A percentile compares a stretch with the other conserved stretches of the same genome.
phyloP scores from a whole-genome alignment of 2,329 filamentous ascomycete genomes.

The Zasmidium citrigriseum region DNA sequence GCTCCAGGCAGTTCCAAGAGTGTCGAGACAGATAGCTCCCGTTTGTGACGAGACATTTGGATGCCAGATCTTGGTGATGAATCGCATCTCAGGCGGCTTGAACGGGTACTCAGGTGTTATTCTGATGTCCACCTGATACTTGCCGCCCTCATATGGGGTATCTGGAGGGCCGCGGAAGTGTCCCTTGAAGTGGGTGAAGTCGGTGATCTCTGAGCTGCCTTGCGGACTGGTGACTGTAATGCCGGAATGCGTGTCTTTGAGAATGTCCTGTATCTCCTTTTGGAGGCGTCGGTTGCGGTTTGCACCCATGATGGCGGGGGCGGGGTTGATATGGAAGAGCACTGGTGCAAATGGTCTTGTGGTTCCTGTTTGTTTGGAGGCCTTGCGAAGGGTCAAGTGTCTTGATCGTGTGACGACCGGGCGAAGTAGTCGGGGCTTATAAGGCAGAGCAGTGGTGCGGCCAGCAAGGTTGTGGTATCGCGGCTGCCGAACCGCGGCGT shows the following conservation, averaged over 20 bases:
- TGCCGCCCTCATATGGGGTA: constrained; percentile 88
- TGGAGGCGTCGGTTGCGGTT: constrained; percentile 63
- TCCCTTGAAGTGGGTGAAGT: constrained; percentile 80
- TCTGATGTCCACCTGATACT: constrained; percentile 77
- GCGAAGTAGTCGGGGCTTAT: not conserved
- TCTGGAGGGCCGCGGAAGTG: constrained; percentile 84
- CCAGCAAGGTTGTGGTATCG: not conserved
- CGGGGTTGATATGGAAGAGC: not conserved
- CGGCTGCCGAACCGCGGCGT: not conserved
- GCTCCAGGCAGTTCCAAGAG: constrained; percentile 85
- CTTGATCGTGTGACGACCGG: not conserved
- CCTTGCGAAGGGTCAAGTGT: not conserved
- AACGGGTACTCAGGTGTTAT: constrained; percentile 93
- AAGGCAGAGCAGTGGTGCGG: not conserved
- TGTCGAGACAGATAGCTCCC: constrained; percentile 95
- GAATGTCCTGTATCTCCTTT: constrained; percentile 77
- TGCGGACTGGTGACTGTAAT: constrained; percentile 59
- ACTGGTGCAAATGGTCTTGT: not conserved
- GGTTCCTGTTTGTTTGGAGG: not conserved
- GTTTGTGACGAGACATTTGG: constrained; percentile 82
- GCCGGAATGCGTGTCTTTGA: constrained; percentile 72
- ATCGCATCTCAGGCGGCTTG: constrained; percentile 86
- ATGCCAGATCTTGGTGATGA: constrained; percentile 94
- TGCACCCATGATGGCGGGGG: constrained; percentile 45
- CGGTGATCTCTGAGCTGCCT: constrained; percentile 58